Percentiles rank a stretch among this genome's conserved stretches.
Evolutionary conservation across 768 basidiomycete species (phyloP).

Genomic region (Podaxis carcinomalis): DNA sequence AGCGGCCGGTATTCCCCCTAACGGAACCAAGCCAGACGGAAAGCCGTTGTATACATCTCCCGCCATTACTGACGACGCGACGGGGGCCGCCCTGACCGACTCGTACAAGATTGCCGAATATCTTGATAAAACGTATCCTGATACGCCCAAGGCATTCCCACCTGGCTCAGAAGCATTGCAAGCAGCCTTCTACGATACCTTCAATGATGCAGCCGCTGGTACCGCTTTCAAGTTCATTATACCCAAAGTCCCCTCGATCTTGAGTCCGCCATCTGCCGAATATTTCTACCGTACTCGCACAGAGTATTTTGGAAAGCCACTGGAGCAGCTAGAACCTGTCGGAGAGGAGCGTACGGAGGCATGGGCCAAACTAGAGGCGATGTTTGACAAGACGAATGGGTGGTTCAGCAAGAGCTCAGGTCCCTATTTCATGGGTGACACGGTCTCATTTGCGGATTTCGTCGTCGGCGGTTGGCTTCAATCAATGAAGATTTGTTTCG

Average conservation of each 20-base stretch:
- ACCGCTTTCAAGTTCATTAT: neutral
- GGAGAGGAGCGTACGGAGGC: neutral
- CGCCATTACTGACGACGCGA: slow-evolving; percentile 32
- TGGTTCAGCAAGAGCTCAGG: slow-evolving; percentile 7
- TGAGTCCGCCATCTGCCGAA: neutral
- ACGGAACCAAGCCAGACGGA: neutral
- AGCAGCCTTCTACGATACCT: slow-evolving; percentile 1
- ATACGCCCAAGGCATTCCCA: slow-evolving; percentile 23
- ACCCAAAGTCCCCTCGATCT: neutral
- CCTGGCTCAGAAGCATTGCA: slow-evolving; percentile 3
- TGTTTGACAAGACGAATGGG: slow-evolving; percentile 8
- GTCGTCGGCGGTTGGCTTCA: slow-evolving; percentile 24
- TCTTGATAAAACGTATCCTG: slow-evolving; percentile 39
- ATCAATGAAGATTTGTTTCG: slow-evolving; percentile 26
- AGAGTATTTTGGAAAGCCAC: slow-evolving; percentile 4
- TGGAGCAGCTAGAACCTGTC: neutral
- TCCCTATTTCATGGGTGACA: slow-evolving; percentile 10
- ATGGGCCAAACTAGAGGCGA: slow-evolving; percentile 23
- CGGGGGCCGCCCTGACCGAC: slow-evolving; percentile 30
- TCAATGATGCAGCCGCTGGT: neutral
- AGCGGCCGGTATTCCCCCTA: neutral
- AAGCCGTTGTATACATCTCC: slow-evolving; percentile 11
- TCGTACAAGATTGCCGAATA: slow-evolving; percentile 41
- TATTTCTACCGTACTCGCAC: slow-evolving; percentile 1
- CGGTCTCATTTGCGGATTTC: slow-evolving; percentile 32